Percentiles rank a stretch among this genome's conserved stretches.
These are phyloP conservation scores for Actinomortierella wolfii DNA, from an alignment of 371 early-diverging fungal species.

Conservation along the genomic window DNA sequence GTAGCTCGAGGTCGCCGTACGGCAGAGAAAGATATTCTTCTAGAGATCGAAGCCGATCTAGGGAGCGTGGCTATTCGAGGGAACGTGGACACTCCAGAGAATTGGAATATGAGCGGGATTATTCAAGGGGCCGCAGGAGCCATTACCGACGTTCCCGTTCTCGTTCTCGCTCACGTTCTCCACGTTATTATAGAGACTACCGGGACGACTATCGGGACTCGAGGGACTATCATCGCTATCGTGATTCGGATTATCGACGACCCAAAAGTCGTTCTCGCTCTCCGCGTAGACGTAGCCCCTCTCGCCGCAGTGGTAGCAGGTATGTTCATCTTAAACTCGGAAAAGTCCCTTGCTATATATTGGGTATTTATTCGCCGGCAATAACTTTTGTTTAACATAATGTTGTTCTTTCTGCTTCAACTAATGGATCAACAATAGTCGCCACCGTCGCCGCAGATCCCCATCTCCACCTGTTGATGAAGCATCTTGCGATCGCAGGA, in stretches of 20 bases:
- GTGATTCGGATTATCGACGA: conserved; percentile 36
- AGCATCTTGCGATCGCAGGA: conserved; percentile 85
- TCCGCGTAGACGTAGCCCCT: conserved; percentile 34
- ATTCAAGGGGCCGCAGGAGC: conserved; percentile 21
- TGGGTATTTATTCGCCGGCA: conserved; percentile 13
- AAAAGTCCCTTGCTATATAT: not conserved
- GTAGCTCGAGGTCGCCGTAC: conserved; percentile 3
- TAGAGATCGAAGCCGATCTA: conserved; percentile 44
- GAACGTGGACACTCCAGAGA: conserved; percentile 35
- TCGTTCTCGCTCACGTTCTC: conserved; percentile 51
- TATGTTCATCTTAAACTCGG: conserved; percentile 19
- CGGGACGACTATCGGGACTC: conserved; percentile 48
- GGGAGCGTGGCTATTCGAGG: conserved; percentile 5
- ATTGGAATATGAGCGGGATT: conserved; percentile 11
- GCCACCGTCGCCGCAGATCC: conserved; percentile 55
- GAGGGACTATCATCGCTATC: conserved; percentile 29
- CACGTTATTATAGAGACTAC: conserved; percentile 52
- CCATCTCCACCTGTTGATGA: conserved; percentile 76
- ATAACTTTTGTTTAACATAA: not conserved
- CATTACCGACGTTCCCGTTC: conserved; percentile 44
- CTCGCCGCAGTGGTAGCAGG: conserved; percentile 42
- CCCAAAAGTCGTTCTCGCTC: conserved; percentile 35
- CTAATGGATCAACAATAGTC: too few species aligned
- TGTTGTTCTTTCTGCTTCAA: too few species aligned
- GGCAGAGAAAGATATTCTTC: conserved; percentile 21